Conservation (phyloP, 2,329 filamentous ascomycete species). For the Fusarium haematococcum region DNA sequence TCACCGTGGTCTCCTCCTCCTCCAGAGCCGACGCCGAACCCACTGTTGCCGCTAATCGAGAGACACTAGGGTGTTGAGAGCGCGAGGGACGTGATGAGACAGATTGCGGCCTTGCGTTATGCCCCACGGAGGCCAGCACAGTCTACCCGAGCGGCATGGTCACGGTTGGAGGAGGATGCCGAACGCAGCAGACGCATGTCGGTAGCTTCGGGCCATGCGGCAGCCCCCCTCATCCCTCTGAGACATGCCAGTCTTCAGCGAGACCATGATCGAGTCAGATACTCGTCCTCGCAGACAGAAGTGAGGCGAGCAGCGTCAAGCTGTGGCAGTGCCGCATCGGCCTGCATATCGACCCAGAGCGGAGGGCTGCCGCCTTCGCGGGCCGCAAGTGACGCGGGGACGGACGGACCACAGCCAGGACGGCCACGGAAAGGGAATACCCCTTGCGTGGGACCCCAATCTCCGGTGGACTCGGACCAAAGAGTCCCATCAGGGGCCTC, state of each 20-base stretch:
- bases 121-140: conserved; percentile 10
- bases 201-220: conserved; percentile 4
- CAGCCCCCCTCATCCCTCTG: conserved; percentile 33
- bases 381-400: conserved; percentile 3
- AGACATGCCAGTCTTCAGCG: conserved; percentile 40
- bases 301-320: conserved; percentile 16
- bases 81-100: conserved; percentile 56
- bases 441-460: conserved; percentile 6
- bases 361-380: conserved; percentile 10
- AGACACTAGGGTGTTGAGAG: conserved; percentile 61
- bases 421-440: conserved; percentile 2
- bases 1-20: conserved; percentile 65
- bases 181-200: background rate
- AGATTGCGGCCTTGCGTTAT: conserved; percentile 37
- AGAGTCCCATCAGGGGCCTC: conserved; percentile 18
- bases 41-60: conserved; percentile 59
- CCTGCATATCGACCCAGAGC: conserved; percentile 15
- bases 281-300: background rate
- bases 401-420: background rate
- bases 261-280: background rate
- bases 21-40: conserved; percentile 47
- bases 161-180: background rate
- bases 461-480: conserved; percentile 1
- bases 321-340: conserved; percentile 15
- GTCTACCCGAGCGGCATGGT: background rate